These are phyloP conservation scores for Delphinella strobiligena DNA, from an alignment of 2,329 filamentous ascomycete genomes.

Conservation along the genomic window DNA sequence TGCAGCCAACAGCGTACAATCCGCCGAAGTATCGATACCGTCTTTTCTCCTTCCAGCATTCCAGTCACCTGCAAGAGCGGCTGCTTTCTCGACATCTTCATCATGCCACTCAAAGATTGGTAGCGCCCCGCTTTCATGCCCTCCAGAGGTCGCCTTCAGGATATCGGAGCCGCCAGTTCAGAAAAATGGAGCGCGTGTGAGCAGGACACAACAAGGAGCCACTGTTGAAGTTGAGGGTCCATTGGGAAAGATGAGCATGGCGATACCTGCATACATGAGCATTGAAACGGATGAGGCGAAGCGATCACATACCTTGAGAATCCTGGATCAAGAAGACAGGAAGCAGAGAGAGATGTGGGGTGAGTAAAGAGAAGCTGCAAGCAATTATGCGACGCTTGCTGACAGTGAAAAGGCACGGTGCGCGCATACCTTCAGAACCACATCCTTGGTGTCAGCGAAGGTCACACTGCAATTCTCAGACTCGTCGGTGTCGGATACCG, in stretches of 20 bases:
- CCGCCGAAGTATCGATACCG: conserved; percentile 39
- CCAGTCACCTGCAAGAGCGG: conserved; percentile 33
- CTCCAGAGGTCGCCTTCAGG: conserved; percentile 67
- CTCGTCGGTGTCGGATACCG: conserved; percentile 93
- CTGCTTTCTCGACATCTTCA: conserved; percentile 61
- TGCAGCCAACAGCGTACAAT: conserved; percentile 3
- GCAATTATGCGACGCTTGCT: conserved; percentile 11
- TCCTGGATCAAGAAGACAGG: conserved; percentile 56
- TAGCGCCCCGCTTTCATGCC: conserved; percentile 64
- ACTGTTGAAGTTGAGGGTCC: conserved; percentile 71
- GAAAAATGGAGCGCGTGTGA: conserved; percentile 45
- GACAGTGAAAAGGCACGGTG: conserved; percentile 55
- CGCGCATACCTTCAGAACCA: conserved; percentile 84
- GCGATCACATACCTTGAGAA: conserved; percentile 53
- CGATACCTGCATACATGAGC: conserved; percentile 66
- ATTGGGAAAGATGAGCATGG: conserved; percentile 63
- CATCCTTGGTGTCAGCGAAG: conserved; percentile 89
- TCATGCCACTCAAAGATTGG: conserved; percentile 71
- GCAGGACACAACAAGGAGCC: conserved; percentile 49
- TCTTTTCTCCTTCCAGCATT: conserved; percentile 64
- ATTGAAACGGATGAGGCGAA: conserved; percentile 54
- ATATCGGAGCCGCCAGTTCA: conserved; percentile 50
- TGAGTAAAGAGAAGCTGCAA: conserved; percentile 29
- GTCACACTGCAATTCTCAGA: conserved; percentile 83
- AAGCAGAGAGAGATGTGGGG: conserved; percentile 95